These are phyloP conservation scores for Halophytophthora polymorphica DNA, from an alignment of 352 stramenopile genomes.

Conservation along the genomic window DNA sequence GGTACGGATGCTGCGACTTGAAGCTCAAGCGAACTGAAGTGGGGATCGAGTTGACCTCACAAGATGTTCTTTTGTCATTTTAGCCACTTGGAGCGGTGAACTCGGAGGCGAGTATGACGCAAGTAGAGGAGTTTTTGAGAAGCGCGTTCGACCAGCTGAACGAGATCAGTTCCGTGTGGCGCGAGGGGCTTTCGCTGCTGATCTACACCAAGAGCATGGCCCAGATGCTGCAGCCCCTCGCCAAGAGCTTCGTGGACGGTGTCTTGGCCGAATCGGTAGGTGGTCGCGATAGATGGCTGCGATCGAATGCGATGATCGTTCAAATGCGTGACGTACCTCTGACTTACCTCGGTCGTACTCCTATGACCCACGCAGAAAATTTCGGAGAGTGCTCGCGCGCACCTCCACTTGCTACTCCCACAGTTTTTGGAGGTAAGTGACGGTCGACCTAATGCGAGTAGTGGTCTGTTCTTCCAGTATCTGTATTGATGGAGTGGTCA, in stretches of 20 bases:
- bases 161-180: conserved; percentile 54
- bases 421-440: conserved; percentile 47
- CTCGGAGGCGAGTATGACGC: conserved; percentile 29
- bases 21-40: background rate
- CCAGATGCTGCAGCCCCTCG: conserved; percentile 52
- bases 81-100: conserved; percentile 44
- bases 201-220: conserved; percentile 62
- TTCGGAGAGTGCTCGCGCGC: conserved; percentile 33
- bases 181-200: conserved; percentile 42
- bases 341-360: conserved; percentile 1
- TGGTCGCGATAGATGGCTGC: background rate
- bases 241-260: conserved; percentile 48
- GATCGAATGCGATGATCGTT: background rate
- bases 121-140: conserved; percentile 59
- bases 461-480: too few relatives aligned
- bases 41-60: background rate
- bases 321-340: too few relatives aligned
- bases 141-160: conserved; percentile 63
- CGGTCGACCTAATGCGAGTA: background rate
- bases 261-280: conserved; percentile 48
- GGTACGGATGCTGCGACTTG: conserved; percentile 25
- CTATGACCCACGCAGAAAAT: conserved; percentile 36
- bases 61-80: background rate
- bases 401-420: conserved; percentile 45
- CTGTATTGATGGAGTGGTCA: background rate